A percentile compares a stretch with the other conserved stretches of the same genome.
Evolutionary conservation across 345 rosid genomes (phyloP).

Genomic region (Limnanthes douglasii): DNA sequence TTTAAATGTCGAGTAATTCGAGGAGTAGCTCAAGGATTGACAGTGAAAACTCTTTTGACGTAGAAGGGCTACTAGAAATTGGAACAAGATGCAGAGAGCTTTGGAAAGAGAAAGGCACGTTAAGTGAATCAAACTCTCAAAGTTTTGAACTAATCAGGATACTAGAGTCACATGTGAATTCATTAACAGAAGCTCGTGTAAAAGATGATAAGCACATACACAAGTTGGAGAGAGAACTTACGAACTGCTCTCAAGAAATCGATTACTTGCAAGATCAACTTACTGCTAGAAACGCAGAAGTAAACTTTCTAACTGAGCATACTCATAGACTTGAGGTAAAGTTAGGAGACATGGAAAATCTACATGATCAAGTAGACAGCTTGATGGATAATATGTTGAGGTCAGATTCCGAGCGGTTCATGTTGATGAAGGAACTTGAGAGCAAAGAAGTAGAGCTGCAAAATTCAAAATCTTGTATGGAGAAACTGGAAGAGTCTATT

Average conservation of each 20-base stretch:
- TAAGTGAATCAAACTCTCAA: slow-evolving; percentile 52
- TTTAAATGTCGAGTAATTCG: slow-evolving; percentile 23
- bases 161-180: slow-evolving; percentile 43
- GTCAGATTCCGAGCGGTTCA: slow-evolving; percentile 28
- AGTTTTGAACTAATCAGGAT: slow-evolving; percentile 70
- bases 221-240: slow-evolving; percentile 55
- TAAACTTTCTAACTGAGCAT: slow-evolving; percentile 33
- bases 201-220: slow-evolving; percentile 41
- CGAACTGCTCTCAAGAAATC: slow-evolving; percentile 71
- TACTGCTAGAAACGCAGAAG: slow-evolving; percentile 41
- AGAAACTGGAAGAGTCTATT: slow-evolving; percentile 56
- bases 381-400: slow-evolving; percentile 39
- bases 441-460: slow-evolving; percentile 46
- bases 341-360: slow-evolving; percentile 32
- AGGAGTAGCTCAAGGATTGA: slow-evolving; percentile 25
- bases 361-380: slow-evolving; percentile 22
- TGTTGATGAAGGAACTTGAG: slow-evolving; percentile 39
- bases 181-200: slow-evolving; percentile 37
- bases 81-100: slow-evolving; percentile 50
- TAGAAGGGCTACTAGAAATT: slow-evolving; percentile 40
- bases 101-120: slow-evolving; percentile 53
- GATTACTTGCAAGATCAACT: slow-evolving; percentile 85
- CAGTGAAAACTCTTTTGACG: slow-evolving; percentile 19
- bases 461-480: slow-evolving; percentile 23
- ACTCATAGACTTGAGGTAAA: slow-evolving; percentile 42